Base-by-base conservation (phyloP, 805 yeast genomes). In the Jamesozyma lodderae region DNA sequence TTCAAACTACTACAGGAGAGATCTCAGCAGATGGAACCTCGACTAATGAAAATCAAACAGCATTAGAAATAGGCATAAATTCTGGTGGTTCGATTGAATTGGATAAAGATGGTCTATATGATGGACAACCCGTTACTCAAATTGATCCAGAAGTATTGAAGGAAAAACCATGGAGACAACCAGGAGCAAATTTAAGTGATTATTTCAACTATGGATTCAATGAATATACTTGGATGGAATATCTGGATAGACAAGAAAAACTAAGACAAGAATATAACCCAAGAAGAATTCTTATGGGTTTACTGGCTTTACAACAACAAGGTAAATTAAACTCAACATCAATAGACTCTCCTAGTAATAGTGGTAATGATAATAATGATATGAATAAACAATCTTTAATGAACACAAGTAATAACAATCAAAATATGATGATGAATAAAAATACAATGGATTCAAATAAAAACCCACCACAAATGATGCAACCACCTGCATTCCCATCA, bases 81-180 rank as follows among this genome's bases (percentile, higher is more conserved):
- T 32, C 33, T 14, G 34, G 31, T 5, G 46, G 51, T 16, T 49
- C 64, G 3, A 49, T 67, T 10, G 67, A 61, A 37, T 37, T 47
- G 43, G 62, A 50, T 27, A 57, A 52, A 10, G 62, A 58, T 13
- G 63, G 58, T n/a, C 49, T 45, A 31, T 58, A 70, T 42, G 81
- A 87, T 36, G 96, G 95, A 3, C 71, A 75, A 48, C 94, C 95
- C 4, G 67, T 92, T 35, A 84, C 95, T 0, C 77, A 81, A 47
- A 69, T 90, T 10, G 81, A 83, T 43, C 70, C 90, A 9, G 90
- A 81, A 43, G 81, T 79, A 38, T 64, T 88, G 35, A 86, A 84
- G 46, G 95, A 87, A 47, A 94, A 94, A 64, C 99, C 99, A 7
- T 92, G 99, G 99, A 74, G 98, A 56, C 78, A 83, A 46, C 96